Evolutionary conservation across 805 yeast species (phyloP).

Genomic region (Starmerella khaoyaiensis): DNA sequence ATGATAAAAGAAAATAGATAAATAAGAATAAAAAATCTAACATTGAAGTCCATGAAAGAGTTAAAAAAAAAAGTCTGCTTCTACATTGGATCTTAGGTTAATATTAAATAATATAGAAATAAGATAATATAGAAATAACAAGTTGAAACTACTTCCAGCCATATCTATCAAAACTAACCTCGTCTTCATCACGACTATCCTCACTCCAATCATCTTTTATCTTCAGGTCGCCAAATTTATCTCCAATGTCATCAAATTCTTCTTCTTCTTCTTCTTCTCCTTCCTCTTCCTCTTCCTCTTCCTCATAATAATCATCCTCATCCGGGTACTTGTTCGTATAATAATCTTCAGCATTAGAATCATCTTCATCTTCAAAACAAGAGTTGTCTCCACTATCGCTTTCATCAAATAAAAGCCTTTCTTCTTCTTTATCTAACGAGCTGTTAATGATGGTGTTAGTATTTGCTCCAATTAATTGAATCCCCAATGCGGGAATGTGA

Average conservation of each 20-base stretch:
- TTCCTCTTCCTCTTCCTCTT: conserved; percentile 30
- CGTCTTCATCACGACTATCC: conserved; percentile 8
- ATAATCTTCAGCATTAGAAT: conserved; percentile 64
- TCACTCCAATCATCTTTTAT: conserved; percentile 22
- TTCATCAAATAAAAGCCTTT: conserved; percentile 29
- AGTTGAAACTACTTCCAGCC: conserved; percentile 11
- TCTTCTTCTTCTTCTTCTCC: no score
- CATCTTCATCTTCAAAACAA: conserved; percentile 30
- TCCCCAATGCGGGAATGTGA: background rate
- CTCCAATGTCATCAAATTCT: conserved; percentile 16
- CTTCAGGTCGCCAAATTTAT: conserved; percentile 10
- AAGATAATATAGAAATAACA: no score
- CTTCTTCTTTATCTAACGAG: conserved; percentile 23
- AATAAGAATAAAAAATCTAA: no score
- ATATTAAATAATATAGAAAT: no score
- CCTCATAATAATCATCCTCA: no score
- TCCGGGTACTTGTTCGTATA: conserved; percentile 92
- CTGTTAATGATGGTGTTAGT: conserved; percentile 12
- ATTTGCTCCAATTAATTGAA: background rate
- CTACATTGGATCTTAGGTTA: no score
- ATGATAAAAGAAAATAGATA: no score
- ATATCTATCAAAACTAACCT: conserved; percentile 3
- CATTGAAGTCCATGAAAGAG: no score
- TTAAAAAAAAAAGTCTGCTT: no score
- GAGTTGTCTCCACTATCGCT: conserved; percentile 26